Evolutionary conservation across 2,329 filamentous ascomycete genomes (phyloP).

Genomic region (Dactylellina haptotyla): DNA sequence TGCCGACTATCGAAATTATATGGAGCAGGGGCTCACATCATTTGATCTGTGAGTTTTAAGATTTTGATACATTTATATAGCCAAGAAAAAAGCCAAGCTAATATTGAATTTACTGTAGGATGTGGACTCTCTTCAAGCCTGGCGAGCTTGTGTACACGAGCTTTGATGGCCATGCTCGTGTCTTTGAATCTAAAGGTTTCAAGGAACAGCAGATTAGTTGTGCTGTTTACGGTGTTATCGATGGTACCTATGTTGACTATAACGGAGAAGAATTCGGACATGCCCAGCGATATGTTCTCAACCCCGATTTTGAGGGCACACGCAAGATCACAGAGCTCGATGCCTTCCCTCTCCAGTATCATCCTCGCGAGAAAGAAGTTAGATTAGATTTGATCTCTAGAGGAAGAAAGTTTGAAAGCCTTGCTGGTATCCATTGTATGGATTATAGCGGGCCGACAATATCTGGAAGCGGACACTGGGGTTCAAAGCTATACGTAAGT

Average conservation of each 20-base stretch:
- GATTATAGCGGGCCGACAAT: slow-evolving; percentile 61
- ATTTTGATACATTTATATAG: slow-evolving; percentile 51
- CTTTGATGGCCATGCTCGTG: slow-evolving; percentile 61
- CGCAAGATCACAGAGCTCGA: slow-evolving; percentile 63
- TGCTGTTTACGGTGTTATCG: slow-evolving; percentile 60
- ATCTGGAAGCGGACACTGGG: slow-evolving; percentile 48
- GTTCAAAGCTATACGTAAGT: slow-evolving; percentile 51
- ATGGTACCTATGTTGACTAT: slow-evolving; percentile 65
- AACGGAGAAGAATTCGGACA: slow-evolving; percentile 66
- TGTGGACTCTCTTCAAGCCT: slow-evolving; percentile 68
- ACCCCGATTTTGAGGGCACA: slow-evolving; percentile 64
- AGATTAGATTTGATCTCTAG: slow-evolving; percentile 61
- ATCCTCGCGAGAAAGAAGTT: slow-evolving; percentile 61
- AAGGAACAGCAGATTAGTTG: slow-evolving; percentile 59
- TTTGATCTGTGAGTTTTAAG: slow-evolving; percentile 59
- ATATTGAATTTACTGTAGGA: slow-evolving; percentile 58
- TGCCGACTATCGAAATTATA: slow-evolving; percentile 56
- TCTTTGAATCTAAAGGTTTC: slow-evolving; percentile 58
- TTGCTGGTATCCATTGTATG: slow-evolving; percentile 66
- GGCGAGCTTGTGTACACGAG: slow-evolving; percentile 63
- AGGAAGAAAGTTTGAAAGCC: slow-evolving; percentile 64
- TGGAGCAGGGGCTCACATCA: slow-evolving; percentile 57
- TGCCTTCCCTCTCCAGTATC: slow-evolving; percentile 64
- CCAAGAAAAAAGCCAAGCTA: slow-evolving; percentile 26
- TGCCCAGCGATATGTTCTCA: slow-evolving; percentile 59